phyloP scores from a whole-genome alignment of 2,329 filamentous ascomycete species.

The Xylaria sp. region DNA sequence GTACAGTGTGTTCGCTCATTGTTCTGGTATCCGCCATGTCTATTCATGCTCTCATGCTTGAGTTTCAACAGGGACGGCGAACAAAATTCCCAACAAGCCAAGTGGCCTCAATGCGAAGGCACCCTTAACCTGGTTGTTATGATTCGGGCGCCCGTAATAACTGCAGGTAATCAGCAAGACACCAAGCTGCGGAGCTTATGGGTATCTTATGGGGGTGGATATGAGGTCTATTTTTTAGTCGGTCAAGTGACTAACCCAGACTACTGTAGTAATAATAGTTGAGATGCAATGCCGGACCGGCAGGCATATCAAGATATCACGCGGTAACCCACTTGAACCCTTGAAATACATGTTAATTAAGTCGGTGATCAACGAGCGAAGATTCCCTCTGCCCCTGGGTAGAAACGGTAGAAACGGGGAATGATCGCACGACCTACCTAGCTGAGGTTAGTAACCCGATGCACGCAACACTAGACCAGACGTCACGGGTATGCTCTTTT shows the following conservation, averaged over 20 bases:
- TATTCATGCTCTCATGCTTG: not conserved
- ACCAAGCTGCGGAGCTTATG: conserved; percentile 25
- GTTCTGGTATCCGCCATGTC: conserved; percentile 4
- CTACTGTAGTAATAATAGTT: conserved; percentile 25
- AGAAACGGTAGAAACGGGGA: conserved; percentile 36
- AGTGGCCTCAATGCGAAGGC: conserved; percentile 18
- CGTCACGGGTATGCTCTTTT: conserved; percentile 43
- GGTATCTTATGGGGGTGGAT: conserved; percentile 26
- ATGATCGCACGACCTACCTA: conserved; percentile 43
- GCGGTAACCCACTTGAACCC: conserved; percentile 33
- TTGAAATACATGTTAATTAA: conserved; percentile 30
- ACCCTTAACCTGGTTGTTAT: conserved; percentile 26
- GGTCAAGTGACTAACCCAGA: conserved; percentile 31
- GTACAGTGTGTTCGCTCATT: conserved; percentile 14
- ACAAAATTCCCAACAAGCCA: conserved; percentile 25
- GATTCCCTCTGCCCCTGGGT: conserved; percentile 26
- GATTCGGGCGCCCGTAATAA: conserved; percentile 10
- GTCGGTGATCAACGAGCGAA: conserved; percentile 29
- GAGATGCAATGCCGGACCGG: conserved; percentile 31
- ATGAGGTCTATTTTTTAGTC: conserved; percentile 25
- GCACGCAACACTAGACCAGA: conserved; percentile 46
- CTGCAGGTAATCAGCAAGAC: conserved; percentile 3
- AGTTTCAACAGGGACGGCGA: conserved; percentile 5
- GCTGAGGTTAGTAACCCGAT: conserved; percentile 45
- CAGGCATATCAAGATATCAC: conserved; percentile 33